These are phyloP conservation scores for Mortierella sp. DNA, from an alignment of 371 early-diverging fungal species.

Conservation along the genomic window DNA sequence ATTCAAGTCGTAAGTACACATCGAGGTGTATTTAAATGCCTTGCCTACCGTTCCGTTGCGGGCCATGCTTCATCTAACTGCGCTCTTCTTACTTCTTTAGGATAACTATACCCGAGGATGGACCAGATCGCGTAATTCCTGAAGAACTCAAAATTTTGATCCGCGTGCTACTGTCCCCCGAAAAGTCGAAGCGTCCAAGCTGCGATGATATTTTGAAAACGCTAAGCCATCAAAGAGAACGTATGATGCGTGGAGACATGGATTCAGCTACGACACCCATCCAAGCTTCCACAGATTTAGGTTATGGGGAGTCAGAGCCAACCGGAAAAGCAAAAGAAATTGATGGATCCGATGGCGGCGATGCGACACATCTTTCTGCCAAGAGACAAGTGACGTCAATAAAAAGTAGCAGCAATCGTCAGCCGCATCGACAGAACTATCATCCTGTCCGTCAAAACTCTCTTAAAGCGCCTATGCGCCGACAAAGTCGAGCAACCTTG, in stretches of 20 bases:
- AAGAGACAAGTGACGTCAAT: not conserved
- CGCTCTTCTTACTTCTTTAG: not conserved
- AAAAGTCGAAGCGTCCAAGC: slow-evolving; percentile 75
- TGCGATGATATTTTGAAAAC: slow-evolving; percentile 68
- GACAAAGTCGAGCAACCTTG: slow-evolving; percentile 18
- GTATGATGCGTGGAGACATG: slow-evolving; percentile 54
- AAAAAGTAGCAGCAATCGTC: not conserved
- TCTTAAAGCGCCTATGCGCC: slow-evolving; percentile 4
- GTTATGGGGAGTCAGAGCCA: not conserved
- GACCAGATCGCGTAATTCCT: slow-evolving; percentile 62
- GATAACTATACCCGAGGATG: slow-evolving; percentile 44
- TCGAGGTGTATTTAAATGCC: not conserved
- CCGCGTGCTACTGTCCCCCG: slow-evolving; percentile 66
- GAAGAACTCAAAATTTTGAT: slow-evolving; percentile 71
- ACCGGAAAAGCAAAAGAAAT: not conserved
- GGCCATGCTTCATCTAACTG: not conserved
- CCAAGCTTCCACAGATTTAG: not conserved
- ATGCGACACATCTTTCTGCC: no score
- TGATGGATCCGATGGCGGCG: not conserved
- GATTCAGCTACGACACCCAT: slow-evolving; percentile 27
- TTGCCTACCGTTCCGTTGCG: not conserved
- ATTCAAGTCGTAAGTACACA: slow-evolving; percentile 62
- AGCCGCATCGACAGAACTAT: slow-evolving; percentile 9
- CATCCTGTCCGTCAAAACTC: slow-evolving; percentile 1
- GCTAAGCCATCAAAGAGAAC: slow-evolving; percentile 42